A percentile compares a stretch with the other conserved stretches of the same genome.
phyloP scores from a whole-genome alignment of 139 green algal species.

The Chlorella sp. region DNA sequence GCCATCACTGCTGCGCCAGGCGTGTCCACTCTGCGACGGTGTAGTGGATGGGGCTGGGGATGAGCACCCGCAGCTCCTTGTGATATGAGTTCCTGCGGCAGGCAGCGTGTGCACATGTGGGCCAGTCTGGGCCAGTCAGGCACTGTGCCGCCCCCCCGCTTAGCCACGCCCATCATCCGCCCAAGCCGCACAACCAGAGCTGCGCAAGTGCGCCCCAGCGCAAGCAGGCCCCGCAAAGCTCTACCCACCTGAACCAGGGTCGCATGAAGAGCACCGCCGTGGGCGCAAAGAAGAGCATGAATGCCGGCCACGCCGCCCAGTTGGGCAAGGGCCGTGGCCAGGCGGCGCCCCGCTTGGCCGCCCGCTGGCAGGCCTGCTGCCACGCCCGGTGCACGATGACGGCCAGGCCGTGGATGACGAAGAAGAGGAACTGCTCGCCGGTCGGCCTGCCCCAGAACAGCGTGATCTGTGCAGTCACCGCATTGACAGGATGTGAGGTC shows the following conservation, averaged over 20 bases:
- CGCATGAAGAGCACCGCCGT: not conserved
- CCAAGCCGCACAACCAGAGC: not conserved
- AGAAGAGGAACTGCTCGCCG: not conserved
- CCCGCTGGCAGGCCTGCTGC: not conserved
- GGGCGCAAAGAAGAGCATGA: not conserved
- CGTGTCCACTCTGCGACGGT: no score
- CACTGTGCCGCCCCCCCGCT: not conserved
- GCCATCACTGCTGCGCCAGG: no score
- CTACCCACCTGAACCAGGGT: not conserved
- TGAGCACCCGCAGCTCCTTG: not conserved
- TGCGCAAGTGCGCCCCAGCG: not conserved
- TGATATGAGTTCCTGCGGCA: not conserved
- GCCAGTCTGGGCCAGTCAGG: not conserved
- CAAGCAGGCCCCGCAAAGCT: not conserved
- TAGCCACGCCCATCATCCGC: not conserved
- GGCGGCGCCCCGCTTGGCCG: no score
- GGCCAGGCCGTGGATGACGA: not conserved
- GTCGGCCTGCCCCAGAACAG: not conserved
- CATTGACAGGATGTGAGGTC: no score
- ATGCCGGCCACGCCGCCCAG: not conserved
- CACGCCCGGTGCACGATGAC: not conserved
- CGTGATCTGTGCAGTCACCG: no score
- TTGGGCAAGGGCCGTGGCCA: not conserved
- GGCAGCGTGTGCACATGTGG: no score
- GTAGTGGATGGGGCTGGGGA: not conserved